Evolutionary conservation across 2,329 filamentous ascomycete species (phyloP).

Genomic region (Calonectria crousiana): DNA sequence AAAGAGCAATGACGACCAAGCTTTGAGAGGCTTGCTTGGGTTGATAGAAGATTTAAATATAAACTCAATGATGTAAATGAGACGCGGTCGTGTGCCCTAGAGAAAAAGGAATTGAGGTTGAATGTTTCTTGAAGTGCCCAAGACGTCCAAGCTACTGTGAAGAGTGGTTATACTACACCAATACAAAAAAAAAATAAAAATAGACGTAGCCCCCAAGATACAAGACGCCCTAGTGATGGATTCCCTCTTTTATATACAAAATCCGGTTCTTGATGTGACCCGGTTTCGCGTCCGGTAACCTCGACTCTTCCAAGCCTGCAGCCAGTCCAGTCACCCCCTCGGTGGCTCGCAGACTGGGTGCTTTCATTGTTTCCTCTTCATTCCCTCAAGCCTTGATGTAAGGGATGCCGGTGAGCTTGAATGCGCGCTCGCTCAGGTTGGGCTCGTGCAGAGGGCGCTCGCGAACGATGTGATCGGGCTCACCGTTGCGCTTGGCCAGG

Average conservation of each 20-base stretch:
- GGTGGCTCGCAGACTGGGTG: background rate
- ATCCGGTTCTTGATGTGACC: background rate
- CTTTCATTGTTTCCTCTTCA: background rate
- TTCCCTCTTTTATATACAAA: slow-evolving; percentile 12
- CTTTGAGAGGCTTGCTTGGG: slow-evolving; percentile 29
- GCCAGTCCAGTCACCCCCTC: too few relatives aligned
- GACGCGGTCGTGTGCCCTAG: background rate
- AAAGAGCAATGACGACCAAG: slow-evolving; percentile 30
- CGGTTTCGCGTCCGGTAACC: background rate
- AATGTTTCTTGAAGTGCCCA: background rate
- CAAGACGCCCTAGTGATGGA: slow-evolving; percentile 5
- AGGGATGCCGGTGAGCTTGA: slow-evolving; percentile 41
- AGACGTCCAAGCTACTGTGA: slow-evolving; percentile 15
- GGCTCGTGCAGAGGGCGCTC: slow-evolving; percentile 35
- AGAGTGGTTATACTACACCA: background rate
- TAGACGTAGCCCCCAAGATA: slow-evolving; percentile 16
- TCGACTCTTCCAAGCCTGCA: background rate
- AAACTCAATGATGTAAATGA: slow-evolving; percentile 33
- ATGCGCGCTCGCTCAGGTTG: slow-evolving; percentile 30
- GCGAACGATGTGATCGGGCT: slow-evolving; percentile 34
- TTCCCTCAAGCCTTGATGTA: slow-evolving; percentile 30
- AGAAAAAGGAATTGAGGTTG: background rate
- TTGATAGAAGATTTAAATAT: slow-evolving; percentile 42
- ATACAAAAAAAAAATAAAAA: background rate
- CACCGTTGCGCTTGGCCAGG: slow-evolving; percentile 34